phyloP scores from a whole-genome alignment of 495 filamentous ascomycete species.

The Podospora australis region DNA sequence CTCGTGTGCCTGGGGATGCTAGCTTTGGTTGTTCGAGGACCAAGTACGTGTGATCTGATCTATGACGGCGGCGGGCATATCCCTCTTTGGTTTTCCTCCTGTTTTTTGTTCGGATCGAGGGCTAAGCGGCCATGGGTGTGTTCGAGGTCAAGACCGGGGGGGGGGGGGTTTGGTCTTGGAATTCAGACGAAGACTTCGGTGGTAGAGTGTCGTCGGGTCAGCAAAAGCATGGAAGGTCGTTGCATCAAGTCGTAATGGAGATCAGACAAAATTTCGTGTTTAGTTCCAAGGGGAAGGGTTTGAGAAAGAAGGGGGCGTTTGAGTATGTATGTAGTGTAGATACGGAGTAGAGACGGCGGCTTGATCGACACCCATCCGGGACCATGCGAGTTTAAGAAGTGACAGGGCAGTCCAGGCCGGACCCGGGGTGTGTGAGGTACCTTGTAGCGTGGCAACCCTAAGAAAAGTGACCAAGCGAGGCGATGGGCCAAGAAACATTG shows the following conservation, averaged over 20 bases:
- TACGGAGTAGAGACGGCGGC: slow-evolving; percentile 26
- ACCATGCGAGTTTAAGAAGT: slow-evolving; percentile 42
- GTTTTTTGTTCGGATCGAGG: slow-evolving; percentile 7
- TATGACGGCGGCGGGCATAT: slow-evolving; percentile 43
- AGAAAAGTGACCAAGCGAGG: slow-evolving; percentile 9
- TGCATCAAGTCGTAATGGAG: slow-evolving; percentile 35
- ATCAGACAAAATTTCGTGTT: slow-evolving; percentile 37
- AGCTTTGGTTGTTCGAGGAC: slow-evolving; percentile 33
- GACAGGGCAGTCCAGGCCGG: slow-evolving; percentile 24
- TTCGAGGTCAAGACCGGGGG: slow-evolving; percentile 4
- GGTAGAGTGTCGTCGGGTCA: too few species aligned
- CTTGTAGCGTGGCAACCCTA: slow-evolving; percentile 11
- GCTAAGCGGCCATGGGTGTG: slow-evolving; percentile 15
- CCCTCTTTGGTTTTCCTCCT: slow-evolving; percentile 31
- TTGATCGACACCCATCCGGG: slow-evolving; percentile 31
- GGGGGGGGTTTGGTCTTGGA: neutral
- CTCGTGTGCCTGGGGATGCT: slow-evolving; percentile 34
- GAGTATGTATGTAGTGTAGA: slow-evolving; percentile 22
- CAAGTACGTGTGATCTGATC: slow-evolving; percentile 42
- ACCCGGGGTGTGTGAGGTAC: neutral
- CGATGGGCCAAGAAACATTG: too few species aligned
- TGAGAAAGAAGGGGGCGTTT: slow-evolving; percentile 28
- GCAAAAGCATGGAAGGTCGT: slow-evolving; percentile 13
- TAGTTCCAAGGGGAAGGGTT: slow-evolving; percentile 30
- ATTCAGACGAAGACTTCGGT: neutral